These are phyloP conservation scores for Diaporthe ilicicola DNA, from an alignment of 2,329 filamentous ascomycete species.

Conservation along the genomic window DNA sequence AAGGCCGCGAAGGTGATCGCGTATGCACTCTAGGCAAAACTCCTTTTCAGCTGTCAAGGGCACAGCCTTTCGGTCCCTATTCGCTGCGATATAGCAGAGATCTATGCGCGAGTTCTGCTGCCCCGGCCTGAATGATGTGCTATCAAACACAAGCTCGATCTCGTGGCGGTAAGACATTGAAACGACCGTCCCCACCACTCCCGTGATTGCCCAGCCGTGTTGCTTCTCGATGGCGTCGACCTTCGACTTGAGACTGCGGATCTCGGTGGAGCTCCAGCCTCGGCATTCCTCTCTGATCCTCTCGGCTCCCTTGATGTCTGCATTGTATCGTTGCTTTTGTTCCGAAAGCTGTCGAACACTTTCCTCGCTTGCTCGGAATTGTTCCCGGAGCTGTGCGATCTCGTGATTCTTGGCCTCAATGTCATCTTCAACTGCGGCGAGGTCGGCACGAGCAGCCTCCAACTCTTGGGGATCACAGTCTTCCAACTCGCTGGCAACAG, in stretches of 20 bases:
- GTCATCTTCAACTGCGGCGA: conserved; percentile 71
- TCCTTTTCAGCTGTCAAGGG: conserved; percentile 72
- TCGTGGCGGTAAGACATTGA: conserved; percentile 79
- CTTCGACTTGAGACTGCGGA: conserved; percentile 77
- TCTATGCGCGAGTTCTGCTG: conserved; percentile 67
- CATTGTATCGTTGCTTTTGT: conserved; percentile 73
- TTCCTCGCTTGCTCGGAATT: conserved; percentile 73
- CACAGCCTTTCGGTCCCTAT: conserved; percentile 59
- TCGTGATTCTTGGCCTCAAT: conserved; percentile 74
- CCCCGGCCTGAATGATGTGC: conserved; percentile 63
- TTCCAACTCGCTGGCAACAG: conserved; percentile 77
- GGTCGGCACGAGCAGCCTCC: conserved; percentile 72
- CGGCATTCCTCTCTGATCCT: conserved; percentile 86
- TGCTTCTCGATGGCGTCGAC: conserved; percentile 71
- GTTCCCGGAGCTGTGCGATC: conserved; percentile 71
- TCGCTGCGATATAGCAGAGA: conserved; percentile 73
- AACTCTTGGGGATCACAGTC: conserved; percentile 85
- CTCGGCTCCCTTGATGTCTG: conserved; percentile 84
- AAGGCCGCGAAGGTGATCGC: conserved; percentile 71
- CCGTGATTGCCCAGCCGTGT: conserved; percentile 77
- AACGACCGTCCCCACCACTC: conserved; percentile 68
- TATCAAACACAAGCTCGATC: conserved; percentile 77
- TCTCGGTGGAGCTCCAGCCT: conserved; percentile 87
- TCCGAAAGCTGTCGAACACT: conserved; percentile 69
- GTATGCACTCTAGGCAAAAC: conserved; percentile 78